Percentiles rank a stretch among this genome's conserved stretches.
phyloP scores from a whole-genome alignment of 2,329 filamentous ascomycete genomes.

The Sarocladium kiliense region DNA sequence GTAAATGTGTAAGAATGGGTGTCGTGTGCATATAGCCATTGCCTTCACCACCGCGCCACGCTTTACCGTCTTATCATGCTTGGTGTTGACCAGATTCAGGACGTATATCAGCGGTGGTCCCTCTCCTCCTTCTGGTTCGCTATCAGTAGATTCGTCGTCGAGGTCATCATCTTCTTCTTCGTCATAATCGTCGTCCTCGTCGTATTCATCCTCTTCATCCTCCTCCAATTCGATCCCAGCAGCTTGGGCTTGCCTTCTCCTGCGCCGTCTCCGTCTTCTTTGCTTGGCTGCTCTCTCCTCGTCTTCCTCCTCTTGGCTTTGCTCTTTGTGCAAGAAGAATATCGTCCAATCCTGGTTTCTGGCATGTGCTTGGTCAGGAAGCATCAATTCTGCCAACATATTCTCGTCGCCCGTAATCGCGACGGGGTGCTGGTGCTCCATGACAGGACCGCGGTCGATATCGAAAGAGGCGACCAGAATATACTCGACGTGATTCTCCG shows the following conservation, averaged over 20 bases:
- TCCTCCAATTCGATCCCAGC: constrained; percentile 43
- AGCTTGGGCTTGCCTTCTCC: constrained; percentile 44
- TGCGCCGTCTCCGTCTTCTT: constrained; percentile 45
- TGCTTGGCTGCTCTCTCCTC: constrained; percentile 57
- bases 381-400: constrained; percentile 97
- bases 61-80: constrained; percentile 88
- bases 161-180: constrained; percentile 44
- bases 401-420: constrained; percentile 96
- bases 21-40: constrained; percentile 97
- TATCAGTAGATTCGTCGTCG: constrained; percentile 48
- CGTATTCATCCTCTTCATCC: constrained; percentile 33
- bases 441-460: constrained; percentile 90
- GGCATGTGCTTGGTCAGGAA: constrained; percentile 93
- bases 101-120: constrained; percentile 95
- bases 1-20: constrained; percentile 98
- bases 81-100: constrained; percentile 94
- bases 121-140: constrained; percentile 66
- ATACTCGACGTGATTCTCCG: constrained; percentile 96
- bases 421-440: constrained; percentile 97
- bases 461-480: constrained; percentile 97
- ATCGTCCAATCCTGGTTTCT: constrained; percentile 98
- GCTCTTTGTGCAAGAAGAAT: constrained; percentile 97
- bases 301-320: constrained; percentile 75
- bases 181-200: constrained; percentile 32
- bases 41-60: constrained; percentile 94